phyloP scores from a whole-genome alignment of 345 rosid species.

The Salix purpurea region DNA sequence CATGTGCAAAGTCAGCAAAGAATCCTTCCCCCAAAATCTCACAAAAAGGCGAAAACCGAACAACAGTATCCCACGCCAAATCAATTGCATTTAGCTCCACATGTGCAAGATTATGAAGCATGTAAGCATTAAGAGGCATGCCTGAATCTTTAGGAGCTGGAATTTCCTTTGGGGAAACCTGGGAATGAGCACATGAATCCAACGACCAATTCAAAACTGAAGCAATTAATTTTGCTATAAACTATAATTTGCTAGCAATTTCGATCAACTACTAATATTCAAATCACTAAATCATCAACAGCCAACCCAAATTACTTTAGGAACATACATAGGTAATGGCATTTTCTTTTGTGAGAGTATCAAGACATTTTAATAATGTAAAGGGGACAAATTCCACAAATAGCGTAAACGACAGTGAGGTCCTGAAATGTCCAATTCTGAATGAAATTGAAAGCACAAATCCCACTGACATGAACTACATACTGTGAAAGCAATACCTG shows the following conservation, averaged over 20 bases:
- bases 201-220: not conserved
- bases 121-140: constrained; percentile 81
- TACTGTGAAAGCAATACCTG: not conserved
- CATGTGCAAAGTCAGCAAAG: constrained; percentile 91
- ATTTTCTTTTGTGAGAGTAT: not conserved
- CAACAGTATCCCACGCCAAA: constrained; percentile 97
- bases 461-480: not conserved
- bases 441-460: not conserved
- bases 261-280: not conserved
- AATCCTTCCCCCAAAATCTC: constrained; percentile 59
- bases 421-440: not conserved
- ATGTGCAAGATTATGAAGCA: constrained; percentile 93
- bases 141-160: constrained; percentile 65
- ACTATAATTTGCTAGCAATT: not conserved
- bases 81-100: constrained; percentile 95
- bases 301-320: not conserved
- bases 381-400: not conserved
- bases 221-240: not conserved
- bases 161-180: constrained; percentile 77
- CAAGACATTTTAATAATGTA: not conserved
- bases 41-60: constrained; percentile 68
- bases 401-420: not conserved
- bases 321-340: not conserved
- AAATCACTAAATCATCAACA: not conserved
- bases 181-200: not conserved